Evolutionary conservation across 495 filamentous ascomycete genomes (phyloP).

Genomic region (Platismatia glauca): DNA sequence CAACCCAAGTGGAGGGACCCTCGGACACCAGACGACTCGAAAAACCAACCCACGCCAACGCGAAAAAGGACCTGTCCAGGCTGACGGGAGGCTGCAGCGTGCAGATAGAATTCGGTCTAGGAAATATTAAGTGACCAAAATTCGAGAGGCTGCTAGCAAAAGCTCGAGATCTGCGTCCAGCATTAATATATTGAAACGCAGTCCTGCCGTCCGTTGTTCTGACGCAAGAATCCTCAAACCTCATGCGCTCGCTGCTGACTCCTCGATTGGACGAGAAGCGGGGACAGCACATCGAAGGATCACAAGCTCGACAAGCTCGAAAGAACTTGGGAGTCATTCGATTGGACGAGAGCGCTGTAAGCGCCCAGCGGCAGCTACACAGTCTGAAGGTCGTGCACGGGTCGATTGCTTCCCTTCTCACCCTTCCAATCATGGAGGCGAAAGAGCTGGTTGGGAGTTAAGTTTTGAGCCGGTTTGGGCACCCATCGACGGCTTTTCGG

Average conservation of each 20-base stretch:
- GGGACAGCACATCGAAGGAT: conserved; percentile 8
- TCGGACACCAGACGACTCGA: too few species aligned
- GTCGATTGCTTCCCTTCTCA: background rate
- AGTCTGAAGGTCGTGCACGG: background rate
- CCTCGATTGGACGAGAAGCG: conserved; percentile 4
- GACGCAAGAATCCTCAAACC: conserved; percentile 10
- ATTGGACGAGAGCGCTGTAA: background rate
- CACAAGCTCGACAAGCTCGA: background rate
- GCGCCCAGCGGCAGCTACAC: background rate
- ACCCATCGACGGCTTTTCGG: conserved; percentile 1
- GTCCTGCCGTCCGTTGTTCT: conserved; percentile 1
- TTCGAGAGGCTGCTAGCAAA: background rate
- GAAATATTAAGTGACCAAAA: background rate
- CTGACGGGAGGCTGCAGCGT: conserved; percentile 12
- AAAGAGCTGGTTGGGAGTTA: background rate
- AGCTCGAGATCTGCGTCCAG: background rate
- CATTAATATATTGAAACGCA: conserved; percentile 3
- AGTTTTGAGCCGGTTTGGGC: background rate
- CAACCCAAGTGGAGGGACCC: conserved; percentile 10
- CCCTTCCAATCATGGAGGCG: background rate
- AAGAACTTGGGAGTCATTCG: background rate
- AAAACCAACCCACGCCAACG: conserved; percentile 5
- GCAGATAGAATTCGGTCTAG: background rate
- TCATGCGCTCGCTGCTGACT: conserved; percentile 8
- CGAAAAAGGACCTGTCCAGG: background rate